Base-by-base conservation (phyloP, 1,139 yeast genomes). In the Geotrichum histeridarum region DNA sequence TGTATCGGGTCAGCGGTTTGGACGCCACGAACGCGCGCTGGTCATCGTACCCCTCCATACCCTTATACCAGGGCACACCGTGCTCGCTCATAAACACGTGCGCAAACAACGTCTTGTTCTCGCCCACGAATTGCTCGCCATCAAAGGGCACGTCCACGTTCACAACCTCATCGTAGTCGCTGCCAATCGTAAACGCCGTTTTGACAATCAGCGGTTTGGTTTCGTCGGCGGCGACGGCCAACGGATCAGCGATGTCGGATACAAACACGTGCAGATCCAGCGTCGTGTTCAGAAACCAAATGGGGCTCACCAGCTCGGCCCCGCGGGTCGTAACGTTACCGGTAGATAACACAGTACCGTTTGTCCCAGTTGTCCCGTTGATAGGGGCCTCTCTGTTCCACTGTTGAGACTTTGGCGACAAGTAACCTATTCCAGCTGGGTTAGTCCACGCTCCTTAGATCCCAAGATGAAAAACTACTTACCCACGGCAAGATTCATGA, bases 51-150 rank as follows among this genome's bases (percentile, higher is more conserved):
- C 35, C 54, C 6, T 59, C 55, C 11, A 51, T 53, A 7, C 38
- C 33, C 4, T 57, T 60, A 11, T 57, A 54, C 33, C 58, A 60
- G n/a, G 50, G 51, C 33, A 57, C 57, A 7, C 60, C 59, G 8
- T 62, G 57, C 45, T 61, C 59, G 14, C 63, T 54, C 30, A 68
- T 50, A 17, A 59, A 58, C 8, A 68, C 49, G 49, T 70, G 73
- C 14, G 68, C 63, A 50, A 60, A 69, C 1, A 70, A 31, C 1
- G 73, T 64, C 1, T 67, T 72, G 57, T 70, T 70, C 36, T 60
- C 42, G 12, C 56, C 51, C 42, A 61, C 53, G 41, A 54, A 49
- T 50, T 54, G 46, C 7, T 18, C 35, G 11, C 53, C 53, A 33
- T 36, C 47, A 32, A 53, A 48, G 1, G 52, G 55, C 17, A 48